These are phyloP conservation scores for Thraustochytrium sp. DNA, from an alignment of 352 stramenopile genomes.

Conservation along the genomic window DNA sequence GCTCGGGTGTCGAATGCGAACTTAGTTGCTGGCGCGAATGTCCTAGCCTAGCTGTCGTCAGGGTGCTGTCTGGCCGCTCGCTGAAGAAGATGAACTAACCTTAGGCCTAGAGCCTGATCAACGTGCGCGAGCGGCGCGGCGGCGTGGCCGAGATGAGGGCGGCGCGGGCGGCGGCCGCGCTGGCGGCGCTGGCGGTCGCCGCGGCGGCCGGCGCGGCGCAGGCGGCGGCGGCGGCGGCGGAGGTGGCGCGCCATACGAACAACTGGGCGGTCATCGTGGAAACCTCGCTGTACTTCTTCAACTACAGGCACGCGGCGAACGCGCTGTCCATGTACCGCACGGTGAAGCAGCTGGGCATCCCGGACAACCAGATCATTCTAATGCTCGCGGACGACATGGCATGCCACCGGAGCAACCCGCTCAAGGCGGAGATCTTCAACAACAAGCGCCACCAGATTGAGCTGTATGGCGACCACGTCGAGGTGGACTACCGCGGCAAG, in stretches of 20 bases:
- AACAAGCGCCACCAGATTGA: slow-evolving; percentile 79
- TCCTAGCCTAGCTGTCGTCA: too few relatives aligned
- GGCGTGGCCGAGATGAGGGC: background rate
- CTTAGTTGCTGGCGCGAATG: too few relatives aligned
- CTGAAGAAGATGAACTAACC: too few relatives aligned
- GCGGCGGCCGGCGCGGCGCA: too few relatives aligned
- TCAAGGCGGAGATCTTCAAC: slow-evolving; percentile 79
- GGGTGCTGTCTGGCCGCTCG: too few relatives aligned
- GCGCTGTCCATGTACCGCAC: slow-evolving; percentile 86
- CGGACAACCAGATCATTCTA: slow-evolving; percentile 89
- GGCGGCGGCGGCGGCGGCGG: too few relatives aligned
- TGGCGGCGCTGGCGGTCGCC: background rate
- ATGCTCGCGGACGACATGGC: slow-evolving; percentile 94
- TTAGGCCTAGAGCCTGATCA: too few relatives aligned
- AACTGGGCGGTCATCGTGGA: slow-evolving; percentile 46
- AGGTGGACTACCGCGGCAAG: slow-evolving; percentile 80
- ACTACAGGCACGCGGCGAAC: slow-evolving; percentile 93
- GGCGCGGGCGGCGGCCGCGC: too few relatives aligned
- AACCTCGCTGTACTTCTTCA: slow-evolving; percentile 93
- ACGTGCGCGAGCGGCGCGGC: too few relatives aligned
- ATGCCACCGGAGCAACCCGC: slow-evolving; percentile 81
- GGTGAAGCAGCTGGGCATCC: slow-evolving; percentile 81
- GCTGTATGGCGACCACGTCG: slow-evolving; percentile 78
- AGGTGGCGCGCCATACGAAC: slow-evolving; percentile 21
- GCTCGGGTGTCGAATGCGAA: too few relatives aligned